Base-by-base conservation (phyloP, 1,139 yeast species). In the Yamadazyma siamensis region DNA sequence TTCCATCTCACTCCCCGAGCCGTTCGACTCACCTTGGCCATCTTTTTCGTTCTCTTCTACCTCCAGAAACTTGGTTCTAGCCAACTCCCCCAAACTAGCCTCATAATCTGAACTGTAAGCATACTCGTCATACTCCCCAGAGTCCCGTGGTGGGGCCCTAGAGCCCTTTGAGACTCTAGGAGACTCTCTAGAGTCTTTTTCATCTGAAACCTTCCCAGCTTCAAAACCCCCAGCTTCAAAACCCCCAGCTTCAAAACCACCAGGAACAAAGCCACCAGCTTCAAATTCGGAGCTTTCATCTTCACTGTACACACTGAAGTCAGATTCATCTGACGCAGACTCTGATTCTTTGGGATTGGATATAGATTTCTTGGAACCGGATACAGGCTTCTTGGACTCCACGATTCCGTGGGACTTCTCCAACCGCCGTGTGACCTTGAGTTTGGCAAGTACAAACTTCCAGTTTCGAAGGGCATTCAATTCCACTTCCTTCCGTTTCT, bases 381-480 rank as follows among this genome's bases (percentile, higher is more conserved):
- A 18, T 7, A 7, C 10, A 10, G 7, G 9, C 9, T 22, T 10
- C 10, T 10, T 21, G 6, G 30, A 39, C 6, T 32, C 39, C 5
- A 44, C 53, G n/a, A 49, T 55, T 6, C 95, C 95, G 52, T 85
- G 94, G 15, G 71, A 63, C 25, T 51, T 54, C 35, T 83, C 75
- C 37, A 89, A 63, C 28, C 96, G 65, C n/a, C 72, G 74, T 36
- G 73, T 69, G 21, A 91, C 86, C 34, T 86, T 66, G 32, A 89
- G 59, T 33, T 86, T 91, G 7, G 80, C 65, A 38, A 89, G 61
- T 41, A 87, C 69, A 33, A 72, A 65, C 40, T 77, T 75, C 98
- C 98, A 91, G 31, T 77, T 70, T 37, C 69, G 60, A 42, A 89
- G 54, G 1, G 91, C 80, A 29, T 66, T 64, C 27, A 66, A 39